These are phyloP conservation scores for Candida ipomoeae DNA, from an alignment of 805 yeast genomes.

Conservation along the genomic window DNA sequence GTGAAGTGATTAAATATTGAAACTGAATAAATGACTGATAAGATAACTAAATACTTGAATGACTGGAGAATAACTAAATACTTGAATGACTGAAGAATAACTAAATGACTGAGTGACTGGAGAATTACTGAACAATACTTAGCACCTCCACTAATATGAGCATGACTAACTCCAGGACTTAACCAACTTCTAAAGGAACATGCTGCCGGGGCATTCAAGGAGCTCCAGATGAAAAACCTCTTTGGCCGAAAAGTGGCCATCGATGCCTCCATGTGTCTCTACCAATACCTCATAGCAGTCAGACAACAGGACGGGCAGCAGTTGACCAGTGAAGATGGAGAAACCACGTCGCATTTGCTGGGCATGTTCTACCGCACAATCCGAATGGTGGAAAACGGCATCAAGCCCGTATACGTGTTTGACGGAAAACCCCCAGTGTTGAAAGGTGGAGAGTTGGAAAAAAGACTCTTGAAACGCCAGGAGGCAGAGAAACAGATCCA, in stretches of 20 bases:
- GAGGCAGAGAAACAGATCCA: slow-evolving; percentile 76
- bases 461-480: slow-evolving; percentile 74
- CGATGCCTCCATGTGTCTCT: slow-evolving; percentile 93
- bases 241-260: slow-evolving; percentile 97
- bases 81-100: no score
- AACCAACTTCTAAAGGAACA: slow-evolving; percentile 84
- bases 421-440: slow-evolving; percentile 97
- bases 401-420: slow-evolving; percentile 94
- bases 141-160: no score
- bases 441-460: slow-evolving; percentile 89
- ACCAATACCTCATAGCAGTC: slow-evolving; percentile 93
- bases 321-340: slow-evolving; percentile 82
- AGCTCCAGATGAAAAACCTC: slow-evolving; percentile 75
- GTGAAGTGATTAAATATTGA: no score
- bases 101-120: no score
- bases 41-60: no score
- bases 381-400: slow-evolving; percentile 84
- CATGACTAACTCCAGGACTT: slow-evolving; percentile 48
- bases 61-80: no score
- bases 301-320: slow-evolving; percentile 97
- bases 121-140: no score
- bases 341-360: slow-evolving; percentile 87
- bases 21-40: no score
- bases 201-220: slow-evolving; percentile 77
- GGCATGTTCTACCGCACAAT: slow-evolving; percentile 95